Evolutionary conservation across 1,284 basidiomycete genomes (phyloP).

Genomic region (Kalmanozyma brasiliensis): DNA sequence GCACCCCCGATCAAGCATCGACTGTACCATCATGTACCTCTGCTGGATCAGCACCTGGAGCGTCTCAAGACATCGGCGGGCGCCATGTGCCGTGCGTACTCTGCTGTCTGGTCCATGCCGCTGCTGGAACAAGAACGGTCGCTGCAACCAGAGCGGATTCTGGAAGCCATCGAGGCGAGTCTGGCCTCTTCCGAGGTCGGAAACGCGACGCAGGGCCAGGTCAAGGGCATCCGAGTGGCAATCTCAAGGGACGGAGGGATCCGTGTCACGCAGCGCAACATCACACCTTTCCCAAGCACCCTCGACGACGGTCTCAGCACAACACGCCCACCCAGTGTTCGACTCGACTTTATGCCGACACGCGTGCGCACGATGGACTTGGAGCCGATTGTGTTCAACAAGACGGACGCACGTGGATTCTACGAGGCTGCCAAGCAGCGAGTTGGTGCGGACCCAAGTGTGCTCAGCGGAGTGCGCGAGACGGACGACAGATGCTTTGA

Average conservation of each 20-base stretch:
- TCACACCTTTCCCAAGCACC: conserved; percentile 32
- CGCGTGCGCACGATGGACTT: conserved; percentile 38
- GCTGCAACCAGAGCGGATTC: conserved; percentile 21
- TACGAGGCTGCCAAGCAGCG: conserved; percentile 48
- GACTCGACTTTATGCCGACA: conserved; percentile 33
- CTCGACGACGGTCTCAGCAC: conserved; percentile 1
- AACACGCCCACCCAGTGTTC: conserved; percentile 24
- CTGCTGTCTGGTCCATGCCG: conserved; percentile 32
- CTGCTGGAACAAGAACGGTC: conserved; percentile 25
- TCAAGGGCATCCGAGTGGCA: conserved; percentile 41
- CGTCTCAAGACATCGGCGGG: conserved; percentile 33
- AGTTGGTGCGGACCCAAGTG: conserved; percentile 29
- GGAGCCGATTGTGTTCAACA: conserved; percentile 53
- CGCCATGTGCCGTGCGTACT: conserved; percentile 42
- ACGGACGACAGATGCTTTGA: conserved; percentile 39
- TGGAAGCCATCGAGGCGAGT: conserved; percentile 32
- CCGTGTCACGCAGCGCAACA: conserved; percentile 27
- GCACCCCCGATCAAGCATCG: conserved; percentile 19
- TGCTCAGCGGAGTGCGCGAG: conserved; percentile 41
- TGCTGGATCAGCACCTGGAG: conserved; percentile 35
- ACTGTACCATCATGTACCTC: conserved; percentile 33
- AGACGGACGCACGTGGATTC: conserved; percentile 46
- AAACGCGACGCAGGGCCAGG: conserved; percentile 5
- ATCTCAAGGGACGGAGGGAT: conserved; percentile 30
- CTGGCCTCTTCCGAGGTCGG: conserved; percentile 5